phyloP scores from a whole-genome alignment of 306 rosid genomes.

The Myrica gale region DNA sequence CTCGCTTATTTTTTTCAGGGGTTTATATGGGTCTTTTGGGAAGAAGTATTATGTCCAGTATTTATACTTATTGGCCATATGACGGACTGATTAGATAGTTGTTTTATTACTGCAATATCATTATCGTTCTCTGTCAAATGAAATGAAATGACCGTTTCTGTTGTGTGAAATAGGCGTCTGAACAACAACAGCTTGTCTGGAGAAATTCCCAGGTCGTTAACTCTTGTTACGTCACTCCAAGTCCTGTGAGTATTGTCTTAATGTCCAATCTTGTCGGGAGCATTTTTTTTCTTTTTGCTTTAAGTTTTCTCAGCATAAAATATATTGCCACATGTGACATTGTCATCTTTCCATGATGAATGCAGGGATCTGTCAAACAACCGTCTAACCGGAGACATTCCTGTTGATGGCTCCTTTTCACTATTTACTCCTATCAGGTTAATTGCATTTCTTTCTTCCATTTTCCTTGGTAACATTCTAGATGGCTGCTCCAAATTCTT shows the following conservation, averaged over 20 bases:
- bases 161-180: constrained; percentile 75
- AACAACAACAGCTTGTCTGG: constrained; percentile 81
- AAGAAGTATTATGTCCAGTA: background rate
- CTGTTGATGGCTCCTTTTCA: constrained; percentile 79
- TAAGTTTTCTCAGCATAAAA: constrained; percentile 14
- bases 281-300: background rate
- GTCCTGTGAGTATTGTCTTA: constrained; percentile 76
- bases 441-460: constrained; percentile 15
- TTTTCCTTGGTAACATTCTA: background rate
- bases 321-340: constrained; percentile 27
- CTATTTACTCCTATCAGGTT: constrained; percentile 91
- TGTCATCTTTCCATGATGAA: constrained; percentile 28
- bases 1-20: background rate
- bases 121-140: constrained; percentile 29
- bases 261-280: constrained; percentile 17
- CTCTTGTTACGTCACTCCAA: constrained; percentile 56
- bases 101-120: constrained; percentile 18
- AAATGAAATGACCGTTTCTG: constrained; percentile 42
- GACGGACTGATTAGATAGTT: constrained; percentile 10
- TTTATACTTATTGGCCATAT: background rate
- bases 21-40: background rate
- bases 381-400: constrained; percentile 50
- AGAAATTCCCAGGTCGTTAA: constrained; percentile 57
- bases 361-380: constrained; percentile 91
- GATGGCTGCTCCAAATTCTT: constrained; percentile 1